Conservation (phyloP, 2,329 filamentous ascomycete species). For the Colletotrichum melonis region DNA sequence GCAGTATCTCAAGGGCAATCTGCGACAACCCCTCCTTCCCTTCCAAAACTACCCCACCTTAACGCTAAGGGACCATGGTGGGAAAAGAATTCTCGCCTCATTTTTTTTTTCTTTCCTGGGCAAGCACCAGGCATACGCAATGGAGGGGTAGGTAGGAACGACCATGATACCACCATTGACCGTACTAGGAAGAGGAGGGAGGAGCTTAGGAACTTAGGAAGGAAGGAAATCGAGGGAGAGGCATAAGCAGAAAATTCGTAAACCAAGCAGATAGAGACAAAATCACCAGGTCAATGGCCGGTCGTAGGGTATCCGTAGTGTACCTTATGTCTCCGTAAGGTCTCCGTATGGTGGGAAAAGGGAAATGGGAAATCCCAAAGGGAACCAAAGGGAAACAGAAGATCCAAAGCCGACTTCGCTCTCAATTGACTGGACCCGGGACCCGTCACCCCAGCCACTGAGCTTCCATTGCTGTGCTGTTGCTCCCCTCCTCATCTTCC, state of each 20-base stretch:
- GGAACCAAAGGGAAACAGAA: not conserved
- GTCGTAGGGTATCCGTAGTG: not conserved
- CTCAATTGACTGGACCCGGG: slow-evolving; percentile 21
- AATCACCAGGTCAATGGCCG: not conserved
- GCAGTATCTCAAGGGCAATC: slow-evolving; percentile 25
- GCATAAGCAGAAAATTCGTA: not conserved
- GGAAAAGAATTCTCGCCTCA: slow-evolving; percentile 24
- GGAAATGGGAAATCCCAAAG: not conserved
- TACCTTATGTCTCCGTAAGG: slow-evolving; percentile 3
- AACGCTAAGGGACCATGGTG: not conserved
- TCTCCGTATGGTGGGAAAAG: not conserved
- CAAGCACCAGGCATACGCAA: not conserved
- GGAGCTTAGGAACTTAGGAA: not conserved
- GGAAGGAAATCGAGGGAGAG: not conserved
- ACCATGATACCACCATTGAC: no score
- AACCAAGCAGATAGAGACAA: not conserved
- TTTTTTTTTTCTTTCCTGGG: not conserved
- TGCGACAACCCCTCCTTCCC: slow-evolving; percentile 35
- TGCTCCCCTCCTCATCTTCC: not conserved
- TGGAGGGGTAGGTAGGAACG: not conserved
- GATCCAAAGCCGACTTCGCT: slow-evolving; percentile 31
- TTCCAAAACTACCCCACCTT: slow-evolving; percentile 27
- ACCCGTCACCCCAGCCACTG: slow-evolving; percentile 29
- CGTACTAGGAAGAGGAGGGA: not conserved
- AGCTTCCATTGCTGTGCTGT: slow-evolving; percentile 1